Base-by-base conservation (phyloP, 441 rosid genomes). In the Gossypium aridum region DNA sequence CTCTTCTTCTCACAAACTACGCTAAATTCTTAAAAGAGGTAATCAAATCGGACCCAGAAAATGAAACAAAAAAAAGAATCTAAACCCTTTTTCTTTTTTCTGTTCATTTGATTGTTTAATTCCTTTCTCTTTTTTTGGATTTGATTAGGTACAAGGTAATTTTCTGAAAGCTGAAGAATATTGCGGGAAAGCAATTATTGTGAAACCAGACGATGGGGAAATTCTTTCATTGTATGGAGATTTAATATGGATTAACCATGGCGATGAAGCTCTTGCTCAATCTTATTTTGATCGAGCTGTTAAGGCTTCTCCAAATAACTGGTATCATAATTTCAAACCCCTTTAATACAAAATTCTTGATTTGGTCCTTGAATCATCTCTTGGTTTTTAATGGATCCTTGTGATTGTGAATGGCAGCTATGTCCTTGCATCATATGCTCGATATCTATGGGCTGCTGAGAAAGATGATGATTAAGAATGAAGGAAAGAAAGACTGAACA, bases 21-120 rank as follows among this genome's bases (percentile, higher is more conserved):
- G 90, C 96, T 28, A 90, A 84, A 76, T 92, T 85, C 85, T 85
- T 92, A 81, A 90, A 85, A 81, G 97, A 89, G 86, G 95, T 87
- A 71, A 47, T 47, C 53, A 47, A 10, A 47, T 47, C 14, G 13
- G 53, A 12, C 37, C 37, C 37, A 31, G 37, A 31, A 31, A 31
- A 5, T 31, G 37, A 31, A 31, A 31, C 37, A 5, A 31, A 0
- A 31, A 5, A 31, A 31, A 31, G 1, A 31, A 31, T 31, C 37
- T 31, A 31, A 31, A 31, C 37, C 37, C 37, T 31, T 31, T 28
- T 28, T 28, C 34, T 31, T 31, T 31, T 31, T 5, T 0, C 1
- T 5, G 1, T 14, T 19, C 23, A 17, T 43, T 8, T 9, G 7
- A 39, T 54, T 68, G 31, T 7, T 47, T 47, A 9, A 47, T 3